Percentiles rank a stretch among this genome's conserved stretches.
These are phyloP conservation scores for Carex scoparia DNA, from an alignment of 176 grass and related monocot species.

Conservation along the genomic window DNA sequence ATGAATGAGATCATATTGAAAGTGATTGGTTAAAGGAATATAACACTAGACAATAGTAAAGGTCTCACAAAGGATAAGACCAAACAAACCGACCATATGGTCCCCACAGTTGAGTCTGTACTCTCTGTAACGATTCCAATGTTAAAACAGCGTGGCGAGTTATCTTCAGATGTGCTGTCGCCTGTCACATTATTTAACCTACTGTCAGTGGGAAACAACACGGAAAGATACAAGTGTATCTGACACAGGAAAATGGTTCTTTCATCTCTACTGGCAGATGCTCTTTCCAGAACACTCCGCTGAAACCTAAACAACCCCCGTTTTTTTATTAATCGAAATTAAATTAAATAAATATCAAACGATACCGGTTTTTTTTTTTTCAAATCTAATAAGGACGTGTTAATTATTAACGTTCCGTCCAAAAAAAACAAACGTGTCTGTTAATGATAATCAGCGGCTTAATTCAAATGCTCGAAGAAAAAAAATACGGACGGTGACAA, in stretches of 20 bases:
- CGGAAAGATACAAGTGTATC: background rate
- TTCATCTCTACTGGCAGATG: background rate
- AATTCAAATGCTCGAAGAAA: no score
- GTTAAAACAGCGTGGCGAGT: background rate
- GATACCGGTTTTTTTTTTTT: no score
- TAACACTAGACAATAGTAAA: conserved; percentile 5
- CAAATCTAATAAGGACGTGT: no score
- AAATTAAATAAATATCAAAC: no score
- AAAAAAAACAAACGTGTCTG: no score
- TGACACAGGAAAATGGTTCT: background rate
- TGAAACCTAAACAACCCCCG: background rate
- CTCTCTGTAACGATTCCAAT: background rate
- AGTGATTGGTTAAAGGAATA: conserved; percentile 6
- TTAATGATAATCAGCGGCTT: no score
- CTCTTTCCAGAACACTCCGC: conserved; percentile 3
- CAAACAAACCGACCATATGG: conserved; percentile 17
- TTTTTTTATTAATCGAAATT: no score
- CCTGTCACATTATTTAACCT: background rate
- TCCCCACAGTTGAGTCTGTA: background rate
- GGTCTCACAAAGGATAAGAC: conserved; percentile 25
- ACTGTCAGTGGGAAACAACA: background rate
- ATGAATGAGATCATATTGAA: background rate
- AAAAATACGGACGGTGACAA: no score
- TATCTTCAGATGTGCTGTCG: background rate
- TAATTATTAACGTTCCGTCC: no score